phyloP scores from a whole-genome alignment of 2,329 filamentous ascomycete species.

The Penicillium corylophilum region DNA sequence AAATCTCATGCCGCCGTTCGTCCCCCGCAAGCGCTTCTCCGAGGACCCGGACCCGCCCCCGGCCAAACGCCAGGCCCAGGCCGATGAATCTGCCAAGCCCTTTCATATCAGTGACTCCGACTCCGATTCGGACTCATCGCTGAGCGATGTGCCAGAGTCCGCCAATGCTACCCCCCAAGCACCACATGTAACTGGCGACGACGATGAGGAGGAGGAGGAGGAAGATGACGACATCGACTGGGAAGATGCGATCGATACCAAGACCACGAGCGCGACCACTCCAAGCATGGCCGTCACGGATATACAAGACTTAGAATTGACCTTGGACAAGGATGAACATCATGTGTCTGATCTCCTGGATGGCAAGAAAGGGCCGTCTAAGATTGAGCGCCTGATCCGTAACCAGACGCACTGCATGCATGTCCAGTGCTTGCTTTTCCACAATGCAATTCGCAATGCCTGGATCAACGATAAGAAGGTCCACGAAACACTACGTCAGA shows the following conservation, averaged over 20 bases:
- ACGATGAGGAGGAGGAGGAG: constrained; percentile 45
- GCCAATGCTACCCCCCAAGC: constrained; percentile 5
- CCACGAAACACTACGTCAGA: constrained; percentile 72
- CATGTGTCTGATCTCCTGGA: constrained; percentile 61
- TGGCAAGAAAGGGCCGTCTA: constrained; percentile 79
- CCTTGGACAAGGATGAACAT: constrained; percentile 56
- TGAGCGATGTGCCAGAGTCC: constrained; percentile 35
- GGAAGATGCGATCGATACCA: constrained; percentile 55
- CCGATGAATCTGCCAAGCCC: constrained; percentile 25
- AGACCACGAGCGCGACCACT: constrained; percentile 32
- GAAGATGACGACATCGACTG: constrained; percentile 61
- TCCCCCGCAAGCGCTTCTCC: constrained; percentile 45
- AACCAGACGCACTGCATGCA: constrained; percentile 82
- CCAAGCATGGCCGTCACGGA: constrained; percentile 48
- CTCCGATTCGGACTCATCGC: constrained; percentile 35
- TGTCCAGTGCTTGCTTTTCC: constrained; percentile 82
- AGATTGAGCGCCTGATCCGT: constrained; percentile 76
- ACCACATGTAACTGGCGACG: background rate
- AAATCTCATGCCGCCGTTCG: constrained; percentile 46
- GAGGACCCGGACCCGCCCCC: constrained; percentile 33
- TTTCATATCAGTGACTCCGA: constrained; percentile 24
- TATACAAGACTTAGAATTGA: constrained; percentile 71
- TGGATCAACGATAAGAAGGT: constrained; percentile 79
- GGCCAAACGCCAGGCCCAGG: constrained; percentile 33
- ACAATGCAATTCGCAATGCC: constrained; percentile 80